A percentile compares a stretch with the other conserved stretches of the same genome.
Evolutionary conservation across 139 green algal genomes (phyloP).

Genomic region (Ostreobium quekettii): DNA sequence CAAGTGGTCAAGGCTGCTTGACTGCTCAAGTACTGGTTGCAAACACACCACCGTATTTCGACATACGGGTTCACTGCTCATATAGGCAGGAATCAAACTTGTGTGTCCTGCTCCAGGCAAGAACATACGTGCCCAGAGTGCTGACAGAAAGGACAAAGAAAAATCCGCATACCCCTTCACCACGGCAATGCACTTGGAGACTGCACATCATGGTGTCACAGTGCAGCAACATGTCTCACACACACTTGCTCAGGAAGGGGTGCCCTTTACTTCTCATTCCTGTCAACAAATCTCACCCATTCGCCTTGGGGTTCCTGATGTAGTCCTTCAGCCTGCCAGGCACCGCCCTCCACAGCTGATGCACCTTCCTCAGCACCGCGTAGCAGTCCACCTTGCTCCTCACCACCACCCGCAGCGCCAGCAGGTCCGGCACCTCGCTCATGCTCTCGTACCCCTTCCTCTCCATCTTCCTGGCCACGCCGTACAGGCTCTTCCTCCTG

Average conservation of each 20-base stretch:
- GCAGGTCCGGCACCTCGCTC: slow-evolving; percentile 65
- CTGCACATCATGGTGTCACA: not conserved
- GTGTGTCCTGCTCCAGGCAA: too few relatives aligned
- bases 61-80: too few relatives aligned
- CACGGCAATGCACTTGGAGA: not conserved
- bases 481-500: slow-evolving; percentile 85
- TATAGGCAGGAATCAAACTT: too few relatives aligned
- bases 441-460: slow-evolving; percentile 28
- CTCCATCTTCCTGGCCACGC: slow-evolving; percentile 78
- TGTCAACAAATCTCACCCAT: slow-evolving; percentile 45
- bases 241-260: too few relatives aligned
- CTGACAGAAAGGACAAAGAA: not conserved
- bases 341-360: slow-evolving; percentile 43
- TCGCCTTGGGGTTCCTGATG: slow-evolving; percentile 76
- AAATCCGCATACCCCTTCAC: not conserved
- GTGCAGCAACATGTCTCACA: not conserved
- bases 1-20: too few relatives aligned
- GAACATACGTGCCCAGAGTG: not conserved
- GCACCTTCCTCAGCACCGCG: slow-evolving; percentile 57
- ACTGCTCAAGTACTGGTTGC: too few relatives aligned
- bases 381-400: slow-evolving; percentile 77
- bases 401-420: slow-evolving; percentile 81
- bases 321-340: slow-evolving; percentile 73
- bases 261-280: not conserved
- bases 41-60: too few relatives aligned